Conservation (phyloP, 2,329 filamentous ascomycete species). For the Alternaria brassicicola region DNA sequence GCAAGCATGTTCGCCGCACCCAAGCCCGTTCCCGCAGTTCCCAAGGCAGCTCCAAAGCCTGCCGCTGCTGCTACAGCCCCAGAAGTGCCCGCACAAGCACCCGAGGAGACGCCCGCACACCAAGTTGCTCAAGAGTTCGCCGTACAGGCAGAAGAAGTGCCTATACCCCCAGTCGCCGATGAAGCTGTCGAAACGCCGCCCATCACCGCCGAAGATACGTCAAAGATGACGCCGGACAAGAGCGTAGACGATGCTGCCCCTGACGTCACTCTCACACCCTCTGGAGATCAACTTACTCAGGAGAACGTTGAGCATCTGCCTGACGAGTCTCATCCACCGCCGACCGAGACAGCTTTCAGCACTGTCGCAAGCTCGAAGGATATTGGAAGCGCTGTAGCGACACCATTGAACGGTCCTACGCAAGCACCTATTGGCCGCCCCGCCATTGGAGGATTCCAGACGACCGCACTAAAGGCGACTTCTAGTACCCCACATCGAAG, state of each 20-base stretch:
- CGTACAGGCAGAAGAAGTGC: slow-evolving; percentile 50
- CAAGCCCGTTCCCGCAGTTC: slow-evolving; percentile 53
- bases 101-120: slow-evolving; percentile 47
- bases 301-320: slow-evolving; percentile 90
- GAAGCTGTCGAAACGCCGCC: slow-evolving; percentile 45
- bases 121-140: slow-evolving; percentile 48
- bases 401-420: slow-evolving; percentile 61
- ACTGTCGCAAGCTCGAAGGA: slow-evolving; percentile 88
- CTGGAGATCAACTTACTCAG: slow-evolving; percentile 85
- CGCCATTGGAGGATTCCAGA: slow-evolving; percentile 73
- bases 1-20: slow-evolving; percentile 60
- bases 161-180: slow-evolving; percentile 45
- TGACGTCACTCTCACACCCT: slow-evolving; percentile 63
- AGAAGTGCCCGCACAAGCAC: slow-evolving; percentile 42
- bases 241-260: slow-evolving; percentile 59
- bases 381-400: slow-evolving; percentile 61
- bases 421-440: slow-evolving; percentile 66
- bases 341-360: slow-evolving; percentile 84
- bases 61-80: slow-evolving; percentile 46
- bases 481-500: slow-evolving; percentile 64
- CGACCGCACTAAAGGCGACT: slow-evolving; percentile 82
- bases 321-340: slow-evolving; percentile 76
- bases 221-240: slow-evolving; percentile 44
- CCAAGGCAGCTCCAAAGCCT: slow-evolving; percentile 45
- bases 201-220: slow-evolving; percentile 32